phyloP scores from a whole-genome alignment of 2,329 filamentous ascomycete species.

The Phialemonium atrogriseum region DNA sequence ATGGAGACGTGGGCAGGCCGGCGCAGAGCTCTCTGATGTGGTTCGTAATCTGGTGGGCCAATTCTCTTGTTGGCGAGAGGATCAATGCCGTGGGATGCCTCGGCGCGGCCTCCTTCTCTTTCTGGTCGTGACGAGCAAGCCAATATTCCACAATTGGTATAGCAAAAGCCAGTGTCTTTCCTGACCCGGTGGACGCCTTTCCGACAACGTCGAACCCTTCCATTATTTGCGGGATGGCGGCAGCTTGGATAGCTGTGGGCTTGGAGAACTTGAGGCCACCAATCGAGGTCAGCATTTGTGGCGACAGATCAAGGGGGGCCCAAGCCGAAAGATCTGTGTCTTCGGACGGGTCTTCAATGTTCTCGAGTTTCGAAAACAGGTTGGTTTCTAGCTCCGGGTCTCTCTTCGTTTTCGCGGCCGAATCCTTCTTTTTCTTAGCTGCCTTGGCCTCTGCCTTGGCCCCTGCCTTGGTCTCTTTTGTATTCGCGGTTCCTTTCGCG shows the following conservation, averaged over 20 bases:
- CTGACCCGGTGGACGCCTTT: slow-evolving; percentile 92
- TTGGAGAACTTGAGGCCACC: slow-evolving; percentile 71
- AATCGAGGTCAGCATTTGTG: slow-evolving; percentile 62
- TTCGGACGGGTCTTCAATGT: slow-evolving; percentile 44
- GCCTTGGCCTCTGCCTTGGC: slow-evolving; percentile 22
- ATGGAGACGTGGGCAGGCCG: slow-evolving; percentile 51
- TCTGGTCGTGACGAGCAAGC: slow-evolving; percentile 33
- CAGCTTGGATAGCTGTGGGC: slow-evolving; percentile 74
- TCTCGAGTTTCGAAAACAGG: slow-evolving; percentile 48
- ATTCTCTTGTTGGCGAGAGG: slow-evolving; percentile 82
- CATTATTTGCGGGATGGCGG: slow-evolving; percentile 73
- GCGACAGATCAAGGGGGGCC: slow-evolving; percentile 65
- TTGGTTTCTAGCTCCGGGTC: slow-evolving; percentile 35
- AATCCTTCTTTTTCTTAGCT: slow-evolving; percentile 18
- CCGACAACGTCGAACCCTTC: slow-evolving; percentile 86
- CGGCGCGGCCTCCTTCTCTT: slow-evolving; percentile 22
- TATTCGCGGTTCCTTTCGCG: slow-evolving; percentile 16
- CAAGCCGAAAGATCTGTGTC: slow-evolving; percentile 66
- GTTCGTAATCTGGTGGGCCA: slow-evolving; percentile 83
- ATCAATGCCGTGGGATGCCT: slow-evolving; percentile 65
- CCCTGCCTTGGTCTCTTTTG: slow-evolving; percentile 17
- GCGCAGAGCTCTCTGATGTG: slow-evolving; percentile 72
- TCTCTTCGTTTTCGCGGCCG: slow-evolving; percentile 22
- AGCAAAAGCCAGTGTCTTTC: slow-evolving; percentile 91
- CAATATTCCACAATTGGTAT: slow-evolving; percentile 87